Conservation (phyloP, 2,329 filamentous ascomycete genomes). For the Cucurbitaria berberidis region DNA sequence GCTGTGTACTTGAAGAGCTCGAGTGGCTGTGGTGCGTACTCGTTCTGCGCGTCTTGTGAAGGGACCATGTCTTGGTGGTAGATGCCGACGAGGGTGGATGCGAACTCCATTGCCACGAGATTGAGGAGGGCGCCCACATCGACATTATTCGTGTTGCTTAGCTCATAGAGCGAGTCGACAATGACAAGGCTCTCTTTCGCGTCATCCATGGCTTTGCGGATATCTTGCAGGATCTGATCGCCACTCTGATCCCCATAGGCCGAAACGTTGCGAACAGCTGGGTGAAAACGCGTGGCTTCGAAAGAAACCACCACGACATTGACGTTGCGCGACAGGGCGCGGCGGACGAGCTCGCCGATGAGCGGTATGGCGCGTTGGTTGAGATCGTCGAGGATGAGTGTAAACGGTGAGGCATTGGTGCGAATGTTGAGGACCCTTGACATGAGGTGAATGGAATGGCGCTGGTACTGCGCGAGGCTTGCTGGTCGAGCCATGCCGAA, state of each 20-base stretch:
- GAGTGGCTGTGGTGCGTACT: conserved; percentile 60
- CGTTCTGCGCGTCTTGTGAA: conserved; percentile 51
- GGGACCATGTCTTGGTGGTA: conserved; percentile 84
- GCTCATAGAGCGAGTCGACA: conserved; percentile 77
- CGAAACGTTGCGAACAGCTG: conserved; percentile 71
- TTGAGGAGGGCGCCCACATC: conserved; percentile 66
- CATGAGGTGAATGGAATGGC: conserved; percentile 82
- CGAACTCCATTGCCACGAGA: conserved; percentile 71
- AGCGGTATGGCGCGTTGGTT: conserved; percentile 79
- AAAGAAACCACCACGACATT: conserved; percentile 81
- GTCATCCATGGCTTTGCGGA: conserved; percentile 27
- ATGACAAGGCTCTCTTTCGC: conserved; percentile 65
- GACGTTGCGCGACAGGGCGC: conserved; percentile 63
- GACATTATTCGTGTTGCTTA: conserved; percentile 52
- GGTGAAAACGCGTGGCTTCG: conserved; percentile 68
- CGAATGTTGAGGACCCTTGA: conserved; percentile 80
- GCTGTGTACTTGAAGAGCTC: conserved; percentile 80
- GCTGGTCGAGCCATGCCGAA: conserved; percentile 29
- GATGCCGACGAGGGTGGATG: conserved; percentile 74
- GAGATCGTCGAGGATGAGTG: conserved; percentile 81
- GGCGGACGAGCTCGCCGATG: conserved; percentile 72
- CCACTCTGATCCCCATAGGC: conserved; percentile 69
- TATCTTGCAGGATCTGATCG: conserved; percentile 48
- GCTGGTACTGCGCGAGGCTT: conserved; percentile 66
- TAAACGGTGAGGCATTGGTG: conserved; percentile 84